Evolutionary conservation across 345 rosid species (phyloP), one percentile per base, ranked within the genome.

Genomic region (Arabis hirsuta): DNA sequence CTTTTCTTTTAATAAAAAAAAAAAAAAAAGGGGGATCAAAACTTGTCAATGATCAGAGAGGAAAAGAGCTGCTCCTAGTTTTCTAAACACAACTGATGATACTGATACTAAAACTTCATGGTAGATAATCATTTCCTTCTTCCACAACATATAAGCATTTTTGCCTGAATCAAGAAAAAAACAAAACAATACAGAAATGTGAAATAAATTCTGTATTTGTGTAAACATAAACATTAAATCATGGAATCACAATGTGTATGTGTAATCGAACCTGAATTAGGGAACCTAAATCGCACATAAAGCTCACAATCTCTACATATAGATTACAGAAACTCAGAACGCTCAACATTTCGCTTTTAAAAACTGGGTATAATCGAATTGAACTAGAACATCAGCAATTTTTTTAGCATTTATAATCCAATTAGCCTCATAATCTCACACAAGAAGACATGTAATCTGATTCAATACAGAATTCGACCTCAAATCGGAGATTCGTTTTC

Each of bases 401-500:
- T 10, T 2, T 5, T 2, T 8, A 46, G 8, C 57, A 69, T 58
- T 6, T n/a, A 10, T 6, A 4, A 45, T 58, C 44, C 11, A 24
- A 36, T 1, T 9, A 10, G 5, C 3, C 1, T 43, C 7, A 39
- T 57, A 41, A 41, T 55, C 48, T 11, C 14, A 65, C 12, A 46
- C 1, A 72, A 8, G 26, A 12, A 44, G 26, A 39, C 66, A 16
- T 24, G 56, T 7, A 38, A 55, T 36, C 57, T 26, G 50, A 66
- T 38, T 46, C 48, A 39, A 29, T 65, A 58, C 61, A 58, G 11
- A 63, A 46, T n/a, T 57, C 11, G 31, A 65, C 26, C 46, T 38
- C 60, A 58, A 65, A 73, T 65, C 67, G 61, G 73, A 73, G 73
- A 73, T 50, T 48, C 60, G 44, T 26, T 56, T 34, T 34, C 38